Evolutionary conservation across 179 eudicot genomes (phyloP), one percentile per base, ranked within the genome.

Genomic region (Camellia oleifera): DNA sequence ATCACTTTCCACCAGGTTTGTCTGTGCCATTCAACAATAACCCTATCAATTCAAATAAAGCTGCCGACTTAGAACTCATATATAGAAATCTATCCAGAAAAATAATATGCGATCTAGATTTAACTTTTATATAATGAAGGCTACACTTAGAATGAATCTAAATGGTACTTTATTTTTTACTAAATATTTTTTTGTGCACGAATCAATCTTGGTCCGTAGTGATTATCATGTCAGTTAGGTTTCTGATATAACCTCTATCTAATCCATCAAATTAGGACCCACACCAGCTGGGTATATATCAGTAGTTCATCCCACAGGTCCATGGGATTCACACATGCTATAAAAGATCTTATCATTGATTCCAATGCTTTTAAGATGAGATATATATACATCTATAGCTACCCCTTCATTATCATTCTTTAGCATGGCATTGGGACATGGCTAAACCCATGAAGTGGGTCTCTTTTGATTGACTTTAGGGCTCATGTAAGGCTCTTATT

Each of bases 261-360:
- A 0, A 45, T 54, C 18, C 17, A 68, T n/a, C 63, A 7, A 18
- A n/a, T 42, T 44, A 13, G 53, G 20, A 78, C 72, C 72, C 80
- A 54, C 67, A 6, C 42, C 68, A 68, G 65, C 64, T 77, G 74
- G 80, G 50, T 12, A 58, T 72, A 69, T 40, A 50, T 65, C 63
- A 77, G 62, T 32, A 7, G 3, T 5, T 17, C 18, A 73, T 14
- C 72, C 84, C 80, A 62, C 76, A 9, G 32, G 13, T 52, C 52
- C 7, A 23, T 40, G 3, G 40, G 15, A 5, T 15, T 8, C 42
- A 32, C 40, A 32, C 40, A 32, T 32, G 40, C 40, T 32, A 26
- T 56, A 53, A 54, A 76, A 52, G 63, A 79, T 81, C 83, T 80
- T 83, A 83, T 83, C 83, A 42, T 78, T 66, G 67, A 66, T 83